phyloP scores from a whole-genome alignment of 441 rosid species.

The Pelargonium australe region DNA sequence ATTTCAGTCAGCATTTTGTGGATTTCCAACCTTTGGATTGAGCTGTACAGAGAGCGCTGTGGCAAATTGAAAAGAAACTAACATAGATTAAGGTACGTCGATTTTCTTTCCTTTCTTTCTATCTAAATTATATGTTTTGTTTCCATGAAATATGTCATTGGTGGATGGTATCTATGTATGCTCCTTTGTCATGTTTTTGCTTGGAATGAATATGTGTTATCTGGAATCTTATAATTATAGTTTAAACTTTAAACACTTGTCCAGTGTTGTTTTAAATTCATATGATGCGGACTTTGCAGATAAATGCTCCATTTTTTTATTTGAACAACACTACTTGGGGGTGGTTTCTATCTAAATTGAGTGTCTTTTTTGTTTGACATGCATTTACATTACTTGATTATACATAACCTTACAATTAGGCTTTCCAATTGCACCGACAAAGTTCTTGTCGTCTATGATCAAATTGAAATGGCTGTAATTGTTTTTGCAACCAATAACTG shows the following conservation, averaged over 20 bases:
- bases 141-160: background rate
- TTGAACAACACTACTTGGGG: background rate
- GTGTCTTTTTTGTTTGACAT: background rate
- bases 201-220: background rate
- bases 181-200: background rate
- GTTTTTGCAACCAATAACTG: background rate
- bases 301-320: background rate
- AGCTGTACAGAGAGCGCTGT: conserved; percentile 38
- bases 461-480: background rate
- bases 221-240: background rate
- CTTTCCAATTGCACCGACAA: background rate
- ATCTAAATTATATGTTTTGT: background rate
- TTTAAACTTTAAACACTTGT: background rate
- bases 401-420: no score
- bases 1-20: conserved; percentile 65
- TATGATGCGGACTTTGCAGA: background rate
- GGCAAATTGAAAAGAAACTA: conserved; percentile 35
- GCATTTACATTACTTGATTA: no score
- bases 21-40: conserved; percentile 68
- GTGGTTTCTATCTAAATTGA: background rate
- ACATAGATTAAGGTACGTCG: conserved; percentile 16
- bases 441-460: background rate
- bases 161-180: background rate
- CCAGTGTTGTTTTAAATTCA: background rate
- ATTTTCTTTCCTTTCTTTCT: no score